Conservation (phyloP, 2,329 filamentous ascomycete species). For the Xylariales sp. region DNA sequence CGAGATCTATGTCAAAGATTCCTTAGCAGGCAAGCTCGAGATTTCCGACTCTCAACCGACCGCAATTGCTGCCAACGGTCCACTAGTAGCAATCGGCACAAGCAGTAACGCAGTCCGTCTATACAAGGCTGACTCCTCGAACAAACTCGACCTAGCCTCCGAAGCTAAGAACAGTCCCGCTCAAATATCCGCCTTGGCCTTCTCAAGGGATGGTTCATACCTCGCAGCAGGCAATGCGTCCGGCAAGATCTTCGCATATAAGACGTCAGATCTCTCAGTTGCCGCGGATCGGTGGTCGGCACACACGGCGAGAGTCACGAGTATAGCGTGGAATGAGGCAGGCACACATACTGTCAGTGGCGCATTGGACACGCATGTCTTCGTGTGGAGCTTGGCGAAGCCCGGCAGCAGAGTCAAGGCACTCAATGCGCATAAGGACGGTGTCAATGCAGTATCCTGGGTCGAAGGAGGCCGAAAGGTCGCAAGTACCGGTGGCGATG, state of each 20-base stretch:
- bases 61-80: slow-evolving; percentile 64
- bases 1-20: slow-evolving; percentile 53
- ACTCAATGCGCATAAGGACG: slow-evolving; percentile 90
- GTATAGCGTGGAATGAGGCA: slow-evolving; percentile 69
- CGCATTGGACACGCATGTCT: slow-evolving; percentile 84
- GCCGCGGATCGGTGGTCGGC: slow-evolving; percentile 70
- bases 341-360: slow-evolving; percentile 80
- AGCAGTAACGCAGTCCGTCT: slow-evolving; percentile 72
- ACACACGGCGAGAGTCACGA: slow-evolving; percentile 53
- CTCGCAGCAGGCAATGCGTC: slow-evolving; percentile 78
- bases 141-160: slow-evolving; percentile 48
- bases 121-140: slow-evolving; percentile 58
- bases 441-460: slow-evolving; percentile 85
- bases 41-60: slow-evolving; percentile 60
- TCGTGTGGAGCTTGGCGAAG: slow-evolving; percentile 81
- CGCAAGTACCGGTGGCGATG: slow-evolving; percentile 79
- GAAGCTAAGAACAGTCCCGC: slow-evolving; percentile 66
- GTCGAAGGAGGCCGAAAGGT: slow-evolving; percentile 62
- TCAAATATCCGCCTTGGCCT: slow-evolving; percentile 73
- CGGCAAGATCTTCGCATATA: slow-evolving; percentile 85
- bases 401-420: slow-evolving; percentile 82
- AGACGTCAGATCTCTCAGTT: slow-evolving; percentile 54
- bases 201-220: slow-evolving; percentile 71
- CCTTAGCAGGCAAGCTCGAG: slow-evolving; percentile 53
- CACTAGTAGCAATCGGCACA: slow-evolving; percentile 68